Conservation (phyloP, 345 rosid species). For the Aethionema arabicum region DNA sequence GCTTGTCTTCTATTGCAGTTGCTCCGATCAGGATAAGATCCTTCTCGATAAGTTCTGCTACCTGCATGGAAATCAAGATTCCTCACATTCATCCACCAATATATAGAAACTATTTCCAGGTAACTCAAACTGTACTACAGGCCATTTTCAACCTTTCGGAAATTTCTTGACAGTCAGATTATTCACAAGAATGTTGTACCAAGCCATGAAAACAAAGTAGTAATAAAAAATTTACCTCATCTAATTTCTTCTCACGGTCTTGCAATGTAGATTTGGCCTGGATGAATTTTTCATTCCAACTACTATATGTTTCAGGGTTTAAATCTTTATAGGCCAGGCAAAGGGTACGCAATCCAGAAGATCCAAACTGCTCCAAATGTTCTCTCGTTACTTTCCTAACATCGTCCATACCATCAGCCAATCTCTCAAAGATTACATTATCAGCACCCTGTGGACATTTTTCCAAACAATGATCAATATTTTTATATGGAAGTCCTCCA, state of each 20-base stretch:
- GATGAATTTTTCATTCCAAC: constrained; percentile 97
- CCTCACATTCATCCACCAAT: constrained; percentile 27
- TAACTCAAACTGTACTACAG: constrained; percentile 7
- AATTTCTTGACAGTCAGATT: constrained; percentile 6
- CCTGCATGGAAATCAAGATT: constrained; percentile 49
- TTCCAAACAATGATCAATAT: constrained; percentile 41
- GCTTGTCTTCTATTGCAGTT: constrained; percentile 99
- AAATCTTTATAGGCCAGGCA: constrained; percentile 90
- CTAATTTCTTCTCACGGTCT: constrained; percentile 97
- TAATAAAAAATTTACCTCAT: constrained; percentile 64
- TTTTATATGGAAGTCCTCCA: constrained; percentile 10
- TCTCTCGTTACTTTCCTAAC: constrained; percentile 75
- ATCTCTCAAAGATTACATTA: constrained; percentile 87
- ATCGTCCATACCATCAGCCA: constrained; percentile 66
- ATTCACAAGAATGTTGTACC: constrained; percentile 14
- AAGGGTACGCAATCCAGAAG: constrained; percentile 97
- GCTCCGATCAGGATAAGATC: constrained; percentile 86
- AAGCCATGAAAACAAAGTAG: constrained; percentile 13
- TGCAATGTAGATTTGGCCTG: constrained; percentile 93
- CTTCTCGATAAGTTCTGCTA: constrained; percentile 90
- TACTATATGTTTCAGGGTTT: constrained; percentile 69
- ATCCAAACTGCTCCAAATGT: constrained; percentile 91
- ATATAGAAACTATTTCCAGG: not conserved
- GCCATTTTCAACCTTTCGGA: constrained; percentile 12
- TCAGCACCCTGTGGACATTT: constrained; percentile 87